Evolutionary conservation across 2,329 filamentous ascomycete species (phyloP).

Genomic region (Penicillium aurantiogriseum): DNA sequence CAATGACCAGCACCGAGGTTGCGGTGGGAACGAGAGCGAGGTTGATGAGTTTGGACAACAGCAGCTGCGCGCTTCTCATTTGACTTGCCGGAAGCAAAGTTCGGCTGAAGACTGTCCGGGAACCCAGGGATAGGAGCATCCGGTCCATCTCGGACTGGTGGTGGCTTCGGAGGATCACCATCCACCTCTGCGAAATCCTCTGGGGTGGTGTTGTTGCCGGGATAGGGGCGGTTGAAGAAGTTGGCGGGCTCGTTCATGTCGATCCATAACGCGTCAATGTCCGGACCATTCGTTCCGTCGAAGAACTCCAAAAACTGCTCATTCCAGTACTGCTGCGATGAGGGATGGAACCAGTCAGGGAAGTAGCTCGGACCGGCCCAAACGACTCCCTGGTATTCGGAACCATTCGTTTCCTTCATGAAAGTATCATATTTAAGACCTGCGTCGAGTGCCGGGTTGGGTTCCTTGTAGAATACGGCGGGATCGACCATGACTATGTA

Average conservation of each 20-base stretch:
- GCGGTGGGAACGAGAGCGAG: constrained; percentile 4
- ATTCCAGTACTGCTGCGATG: constrained; percentile 66
- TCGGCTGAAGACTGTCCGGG: constrained; percentile 64
- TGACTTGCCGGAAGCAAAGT: constrained; percentile 13
- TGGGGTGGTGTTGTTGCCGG: constrained; percentile 49
- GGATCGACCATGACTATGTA: constrained; percentile 75
- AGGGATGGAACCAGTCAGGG: constrained; percentile 72
- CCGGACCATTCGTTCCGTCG: constrained; percentile 60
- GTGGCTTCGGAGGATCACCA: constrained; percentile 54
- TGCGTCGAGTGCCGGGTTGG: constrained; percentile 9
- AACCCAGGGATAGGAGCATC: constrained; percentile 67
- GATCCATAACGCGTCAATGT: constrained; percentile 76
- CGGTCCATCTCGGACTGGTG: constrained; percentile 36
- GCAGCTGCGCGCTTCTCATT: constrained; percentile 4
- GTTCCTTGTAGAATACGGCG: constrained; percentile 34
- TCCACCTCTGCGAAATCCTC: constrained; percentile 50
- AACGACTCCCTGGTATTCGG: constrained; percentile 58
- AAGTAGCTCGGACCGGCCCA: constrained; percentile 73
- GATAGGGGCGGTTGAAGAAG: constrained; percentile 50
- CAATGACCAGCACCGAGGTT: constrained; percentile 11
- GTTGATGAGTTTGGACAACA: constrained; percentile 7
- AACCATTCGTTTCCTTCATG: constrained; percentile 4
- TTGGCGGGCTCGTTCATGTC: constrained; percentile 62
- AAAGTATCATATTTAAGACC: constrained; percentile 12
- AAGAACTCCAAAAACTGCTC: constrained; percentile 66